Evolutionary conservation across 305 asterid genomes (phyloP).

Genomic region (Plantago rigida): DNA sequence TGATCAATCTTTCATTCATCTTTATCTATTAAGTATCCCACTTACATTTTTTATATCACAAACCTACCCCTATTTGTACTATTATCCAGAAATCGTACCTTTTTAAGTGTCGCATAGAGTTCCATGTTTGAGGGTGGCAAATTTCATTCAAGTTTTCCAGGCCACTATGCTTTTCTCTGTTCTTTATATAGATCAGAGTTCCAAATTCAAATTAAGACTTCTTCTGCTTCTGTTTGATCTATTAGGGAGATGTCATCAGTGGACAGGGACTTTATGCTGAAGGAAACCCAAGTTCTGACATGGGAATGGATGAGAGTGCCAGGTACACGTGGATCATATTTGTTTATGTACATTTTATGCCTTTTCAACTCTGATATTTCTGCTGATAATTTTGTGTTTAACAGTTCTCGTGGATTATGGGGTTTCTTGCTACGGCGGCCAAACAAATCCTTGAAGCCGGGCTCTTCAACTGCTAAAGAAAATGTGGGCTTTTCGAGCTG

Average conservation of each 20-base stretch:
- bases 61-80: too few relatives aligned
- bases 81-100: too few relatives aligned
- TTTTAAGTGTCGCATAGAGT: too few relatives aligned
- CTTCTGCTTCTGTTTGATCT: constrained; percentile 25
- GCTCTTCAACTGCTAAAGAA: constrained; percentile 38
- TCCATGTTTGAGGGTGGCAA: too few relatives aligned
- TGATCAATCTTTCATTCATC: too few relatives aligned
- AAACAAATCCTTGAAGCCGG: constrained; percentile 39
- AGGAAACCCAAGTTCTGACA: constrained; percentile 34
- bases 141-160: too few relatives aligned
- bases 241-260: constrained; percentile 52
- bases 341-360: constrained; percentile 8
- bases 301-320: constrained; percentile 39
- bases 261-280: constrained; percentile 37
- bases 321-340: constrained; percentile 34
- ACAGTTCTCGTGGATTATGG: constrained; percentile 68
- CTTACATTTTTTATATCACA: too few relatives aligned
- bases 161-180: constrained; percentile 5
- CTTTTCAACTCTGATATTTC: constrained; percentile 22
- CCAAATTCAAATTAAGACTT: constrained; percentile 15
- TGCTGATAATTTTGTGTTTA: constrained; percentile 27
- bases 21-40: too few relatives aligned
- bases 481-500: constrained; percentile 34
- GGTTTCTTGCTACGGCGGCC: constrained; percentile 44
- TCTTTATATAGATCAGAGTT: constrained; percentile 12